Conservation (phyloP, 176 grass and related monocot genomes). For the Saccharum officinarum region DNA sequence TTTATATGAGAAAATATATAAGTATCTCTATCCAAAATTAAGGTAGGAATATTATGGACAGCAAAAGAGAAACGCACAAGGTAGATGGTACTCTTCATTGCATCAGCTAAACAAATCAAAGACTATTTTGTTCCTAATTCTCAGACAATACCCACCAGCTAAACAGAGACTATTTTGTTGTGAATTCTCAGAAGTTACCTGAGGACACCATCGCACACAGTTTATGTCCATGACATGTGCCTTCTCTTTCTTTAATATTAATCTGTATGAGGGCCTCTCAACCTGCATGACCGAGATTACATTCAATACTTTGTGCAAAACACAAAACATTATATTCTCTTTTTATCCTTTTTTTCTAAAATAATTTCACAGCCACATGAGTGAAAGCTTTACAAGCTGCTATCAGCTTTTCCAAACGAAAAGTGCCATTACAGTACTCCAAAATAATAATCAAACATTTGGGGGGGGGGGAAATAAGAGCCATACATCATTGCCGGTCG, state of each 20-base stretch:
- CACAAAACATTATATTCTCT: not conserved
- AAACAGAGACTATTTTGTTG: not conserved
- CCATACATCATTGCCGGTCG: not conserved
- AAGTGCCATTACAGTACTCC: not conserved
- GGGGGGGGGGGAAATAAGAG: not conserved
- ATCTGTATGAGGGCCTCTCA: constrained; percentile 65
- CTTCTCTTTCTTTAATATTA: constrained; percentile 87
- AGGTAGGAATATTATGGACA: not conserved
- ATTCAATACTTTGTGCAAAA: constrained; percentile 6
- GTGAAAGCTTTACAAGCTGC: not conserved
- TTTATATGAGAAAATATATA: constrained; percentile 13
- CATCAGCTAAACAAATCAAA: not conserved
- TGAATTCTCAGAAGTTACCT: constrained; percentile 49
- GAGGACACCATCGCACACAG: constrained; percentile 82
- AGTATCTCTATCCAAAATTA: constrained; percentile 3
- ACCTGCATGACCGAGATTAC: constrained; percentile 47
- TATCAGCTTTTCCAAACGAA: constrained; percentile 6
- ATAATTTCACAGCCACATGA: not conserved
- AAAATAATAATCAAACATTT: not conserved
- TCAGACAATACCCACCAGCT: constrained; percentile 28
- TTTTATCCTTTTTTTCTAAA: not conserved
- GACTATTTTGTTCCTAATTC: not conserved
- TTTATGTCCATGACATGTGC: constrained; percentile 99
- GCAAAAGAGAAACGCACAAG: not conserved
- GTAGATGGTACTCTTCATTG: not conserved